Evolutionary conservation across 768 basidiomycete genomes (phyloP), one percentile per base, ranked within the genome.

Genomic region (Naganishia antarctica): DNA sequence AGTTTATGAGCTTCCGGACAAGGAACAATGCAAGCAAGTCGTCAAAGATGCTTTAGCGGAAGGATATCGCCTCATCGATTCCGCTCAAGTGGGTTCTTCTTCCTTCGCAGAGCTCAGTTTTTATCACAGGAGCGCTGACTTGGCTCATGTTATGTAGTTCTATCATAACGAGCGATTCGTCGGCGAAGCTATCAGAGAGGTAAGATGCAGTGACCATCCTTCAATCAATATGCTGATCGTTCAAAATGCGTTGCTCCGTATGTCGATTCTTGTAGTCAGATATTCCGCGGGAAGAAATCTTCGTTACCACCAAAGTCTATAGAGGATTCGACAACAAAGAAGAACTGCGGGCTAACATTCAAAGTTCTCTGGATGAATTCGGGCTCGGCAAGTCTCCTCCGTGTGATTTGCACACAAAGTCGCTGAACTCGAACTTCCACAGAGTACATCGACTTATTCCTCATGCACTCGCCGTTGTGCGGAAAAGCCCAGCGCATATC

Each of bases 401-500:
- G 45, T n/a, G 61, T 73, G 43, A 43, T 49, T 48, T 46, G 21
- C 32, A 41, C 25, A 37, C 18, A 43, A 25, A 25, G 16, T 21
- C 16, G 16, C 3, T 15, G 37, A 34, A 31, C 53, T 11, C 18
- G 53, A 8, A 8, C 13, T 43, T 18, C 18, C 15, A 58, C 57
- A 86, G 84, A 81, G 31, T 85, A 86, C 70, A 78, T 87, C 37
- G 89, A 90, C 76, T 80, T 90, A 26, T 89, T 86, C 76, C 80
- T 91, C 43, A 87, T 91, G 29, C 89, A 91, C 68, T 85, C 86
- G 65, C 85, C 90, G 0, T 76, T 81, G 6, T 82, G 85, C 18
- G 88, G 87, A 5, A 82, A 80, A 21, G 81, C 84, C 64, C 80
- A 79, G 29, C 85, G 90, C 21, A 78, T 90, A n/a, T 83, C 80